phyloP scores from a whole-genome alignment of 257 asterid genomes.

The Nicotiana tomentosiformis region DNA sequence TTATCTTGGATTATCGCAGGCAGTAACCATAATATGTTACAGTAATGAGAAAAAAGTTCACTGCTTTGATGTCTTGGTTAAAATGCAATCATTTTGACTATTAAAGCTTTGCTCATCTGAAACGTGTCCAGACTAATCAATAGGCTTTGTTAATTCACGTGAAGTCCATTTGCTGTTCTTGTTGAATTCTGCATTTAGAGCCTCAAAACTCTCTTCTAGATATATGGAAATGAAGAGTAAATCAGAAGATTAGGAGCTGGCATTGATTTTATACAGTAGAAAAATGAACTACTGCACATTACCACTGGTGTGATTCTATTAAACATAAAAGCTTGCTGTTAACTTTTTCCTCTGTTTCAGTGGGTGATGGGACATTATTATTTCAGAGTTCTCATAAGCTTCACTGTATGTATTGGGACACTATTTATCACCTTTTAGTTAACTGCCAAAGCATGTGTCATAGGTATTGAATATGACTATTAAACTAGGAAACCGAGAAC shows the following conservation, averaged over 20 bases:
- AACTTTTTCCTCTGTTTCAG: not conserved
- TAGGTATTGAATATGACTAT: not conserved
- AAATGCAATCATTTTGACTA: not conserved
- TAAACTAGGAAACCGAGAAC: not conserved
- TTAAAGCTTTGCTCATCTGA: not conserved
- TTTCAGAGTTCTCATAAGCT: not conserved
- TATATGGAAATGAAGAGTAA: not conserved
- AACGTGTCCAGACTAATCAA: not conserved
- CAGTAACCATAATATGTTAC: not conserved
- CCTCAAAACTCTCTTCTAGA: not conserved
- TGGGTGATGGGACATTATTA: not conserved
- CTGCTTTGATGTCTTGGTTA: not conserved
- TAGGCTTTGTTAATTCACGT: not conserved
- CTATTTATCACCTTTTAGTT: not conserved
- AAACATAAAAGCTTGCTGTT: not conserved
- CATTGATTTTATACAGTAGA: not conserved
- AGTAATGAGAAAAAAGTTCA: not conserved
- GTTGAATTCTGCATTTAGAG: not conserved
- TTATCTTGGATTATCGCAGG: not conserved
- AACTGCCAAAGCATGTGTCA: not conserved
- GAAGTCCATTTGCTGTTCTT: not conserved
- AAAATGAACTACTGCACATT: not conserved
- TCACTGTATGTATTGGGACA: not conserved
- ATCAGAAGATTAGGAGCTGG: not conserved
- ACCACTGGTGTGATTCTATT: not conserved